Percentiles rank a stretch among this genome's conserved stretches.
Evolutionary conservation across 2,329 filamentous ascomycete species (phyloP).

Genomic region (Orbilia quercus): DNA sequence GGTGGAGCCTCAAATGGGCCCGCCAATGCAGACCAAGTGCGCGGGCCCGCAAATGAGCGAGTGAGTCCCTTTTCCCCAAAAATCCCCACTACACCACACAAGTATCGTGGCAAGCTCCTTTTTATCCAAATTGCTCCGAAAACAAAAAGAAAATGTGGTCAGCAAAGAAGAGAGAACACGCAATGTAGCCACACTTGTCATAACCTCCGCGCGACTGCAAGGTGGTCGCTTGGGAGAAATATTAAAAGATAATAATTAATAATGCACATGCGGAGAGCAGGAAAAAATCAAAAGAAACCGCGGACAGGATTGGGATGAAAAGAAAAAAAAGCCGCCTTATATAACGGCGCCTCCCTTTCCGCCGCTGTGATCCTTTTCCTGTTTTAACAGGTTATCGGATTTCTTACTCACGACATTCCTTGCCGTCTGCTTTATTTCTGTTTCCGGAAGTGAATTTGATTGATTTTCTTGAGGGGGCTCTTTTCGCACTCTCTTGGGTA

Average conservation of each 20-base stretch:
- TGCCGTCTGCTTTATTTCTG: constrained; percentile 26
- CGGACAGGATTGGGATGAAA: too few species aligned
- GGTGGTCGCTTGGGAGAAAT: constrained; percentile 12
- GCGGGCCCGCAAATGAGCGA: constrained; percentile 1
- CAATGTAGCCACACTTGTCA: constrained; percentile 9
- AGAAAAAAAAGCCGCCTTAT: constrained; percentile 27
- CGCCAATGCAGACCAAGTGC: constrained; percentile 44
- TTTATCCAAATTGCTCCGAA: constrained; percentile 41
- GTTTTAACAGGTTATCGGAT: constrained; percentile 17
- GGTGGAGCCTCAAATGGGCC: constrained; percentile 25
- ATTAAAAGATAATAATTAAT: too few species aligned
- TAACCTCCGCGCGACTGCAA: constrained; percentile 15
- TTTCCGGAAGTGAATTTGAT: constrained; percentile 48
- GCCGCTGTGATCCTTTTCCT: constrained; percentile 36
- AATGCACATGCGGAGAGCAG: constrained; percentile 1
- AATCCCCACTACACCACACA: constrained; percentile 24
- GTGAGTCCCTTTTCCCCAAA: constrained; percentile 12
- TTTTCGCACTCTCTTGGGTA: constrained; percentile 31
- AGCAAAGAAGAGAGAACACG: constrained; percentile 6
- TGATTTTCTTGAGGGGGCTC: constrained; percentile 21
- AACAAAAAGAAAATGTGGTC: constrained; percentile 1
- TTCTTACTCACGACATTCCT: constrained; percentile 30
- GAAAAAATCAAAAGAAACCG: constrained; percentile 4
- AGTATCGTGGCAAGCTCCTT: constrained; percentile 45
- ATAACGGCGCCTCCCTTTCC: constrained; percentile 50